Base-by-base conservation (phyloP, 129 eudicot genomes). In the Gnaphalium uliginosum region DNA sequence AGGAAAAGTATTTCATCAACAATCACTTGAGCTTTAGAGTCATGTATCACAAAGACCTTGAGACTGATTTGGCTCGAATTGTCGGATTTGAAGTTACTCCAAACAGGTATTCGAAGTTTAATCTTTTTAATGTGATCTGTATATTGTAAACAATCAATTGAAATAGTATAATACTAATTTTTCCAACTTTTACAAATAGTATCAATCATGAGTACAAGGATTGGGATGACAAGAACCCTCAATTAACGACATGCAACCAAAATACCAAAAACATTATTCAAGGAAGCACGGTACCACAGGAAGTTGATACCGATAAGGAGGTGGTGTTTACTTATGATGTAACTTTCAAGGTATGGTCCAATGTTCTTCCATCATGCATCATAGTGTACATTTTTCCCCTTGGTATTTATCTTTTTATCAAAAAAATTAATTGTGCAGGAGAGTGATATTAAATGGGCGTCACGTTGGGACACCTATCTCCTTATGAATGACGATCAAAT, bases 61-160 rank as follows among this genome's bases (percentile, higher is more conserved):
- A 88, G 69, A 87, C 96, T 26, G 97, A 90, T 84, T 76, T 89
- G 61, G 93, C 98, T 78, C 88, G 98, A 79, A 94, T 94, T 68
- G 98, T 94, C 26, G 97, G 97, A 39, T 94, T 94, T 88, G 98
- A 94, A 83, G 98, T 94, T 77, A 81, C 93, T 69, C 98, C 98
- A 37, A 81, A 82, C 93, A 94, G 98, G 98, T 90, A 77, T 70
- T 26, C 64, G 26, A 11, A 57, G 41, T 39, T 33, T 18, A 11
- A 6, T 65, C 17, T 8, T 37, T 8, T 11, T 5, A 1, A 30
- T 17, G 29, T 32, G 59, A 26, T 26, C 0, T 8, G 53, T 62
- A 24, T n/a, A 7, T 18, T 74, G 14, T 62, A 19, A 29, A 29
- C 32, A 29, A 25, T n/a, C 25, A n/a, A 14, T 43, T 22, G 35